phyloP scores from a whole-genome alignment of 345 rosid genomes.

The Passiflora organensis region DNA sequence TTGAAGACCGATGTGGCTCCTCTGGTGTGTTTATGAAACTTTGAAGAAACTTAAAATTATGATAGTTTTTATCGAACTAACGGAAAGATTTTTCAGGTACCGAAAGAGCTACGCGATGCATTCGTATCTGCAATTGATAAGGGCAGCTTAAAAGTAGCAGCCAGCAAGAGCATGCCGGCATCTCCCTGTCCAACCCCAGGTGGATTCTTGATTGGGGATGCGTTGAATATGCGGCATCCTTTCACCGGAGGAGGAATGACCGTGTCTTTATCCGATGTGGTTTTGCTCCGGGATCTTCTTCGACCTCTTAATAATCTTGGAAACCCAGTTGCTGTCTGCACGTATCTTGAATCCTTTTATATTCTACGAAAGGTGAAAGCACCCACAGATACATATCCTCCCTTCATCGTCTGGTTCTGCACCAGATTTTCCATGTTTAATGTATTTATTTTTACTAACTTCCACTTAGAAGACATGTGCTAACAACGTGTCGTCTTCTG shows the following conservation, averaged over 20 bases:
- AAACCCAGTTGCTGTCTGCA: slow-evolving; percentile 39
- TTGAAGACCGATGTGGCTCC: no score
- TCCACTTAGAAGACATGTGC: no score
- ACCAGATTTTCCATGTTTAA: no score
- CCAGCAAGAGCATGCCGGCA: slow-evolving; percentile 61
- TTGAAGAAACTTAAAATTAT: no score
- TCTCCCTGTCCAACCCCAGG: slow-evolving; percentile 48
- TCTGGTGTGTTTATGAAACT: no score
- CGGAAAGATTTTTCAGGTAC: slow-evolving; percentile 31
- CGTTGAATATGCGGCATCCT: slow-evolving; percentile 64
- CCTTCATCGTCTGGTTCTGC: no score
- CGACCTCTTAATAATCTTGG: slow-evolving; percentile 36
- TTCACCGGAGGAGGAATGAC: slow-evolving; percentile 68
- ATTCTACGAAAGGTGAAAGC: slow-evolving; percentile 40
- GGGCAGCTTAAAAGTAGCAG: slow-evolving; percentile 49
- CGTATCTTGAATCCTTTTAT: slow-evolving; percentile 49
- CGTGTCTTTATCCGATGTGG: slow-evolving; percentile 52
- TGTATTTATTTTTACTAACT: no score
- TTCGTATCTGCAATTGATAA: slow-evolving; percentile 39
- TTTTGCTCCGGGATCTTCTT: slow-evolving; percentile 43
- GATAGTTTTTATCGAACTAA: not conserved
- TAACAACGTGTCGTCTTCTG: no score
- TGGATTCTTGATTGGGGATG: slow-evolving; percentile 48
- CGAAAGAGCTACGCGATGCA: slow-evolving; percentile 30
- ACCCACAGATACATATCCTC: no score